Conservation (phyloP, 768 basidiomycete species). For the Porphyrellus cyaneotinctus region DNA sequence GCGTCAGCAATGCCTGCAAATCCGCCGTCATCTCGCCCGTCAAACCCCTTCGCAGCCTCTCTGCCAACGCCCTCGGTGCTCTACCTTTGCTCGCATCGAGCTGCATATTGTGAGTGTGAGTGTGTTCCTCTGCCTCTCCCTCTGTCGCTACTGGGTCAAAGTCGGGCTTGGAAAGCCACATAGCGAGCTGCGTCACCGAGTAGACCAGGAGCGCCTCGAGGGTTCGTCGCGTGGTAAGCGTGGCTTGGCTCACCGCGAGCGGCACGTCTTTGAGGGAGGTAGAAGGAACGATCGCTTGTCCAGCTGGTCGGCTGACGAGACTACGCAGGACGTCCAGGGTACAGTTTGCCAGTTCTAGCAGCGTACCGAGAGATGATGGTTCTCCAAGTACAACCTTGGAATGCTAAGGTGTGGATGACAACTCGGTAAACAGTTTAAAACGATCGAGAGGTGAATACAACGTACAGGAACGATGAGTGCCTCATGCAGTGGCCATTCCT, state of each 20-base stretch:
- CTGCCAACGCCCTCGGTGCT: constrained; percentile 50
- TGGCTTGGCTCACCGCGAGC: constrained; percentile 52
- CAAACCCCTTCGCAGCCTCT: constrained; percentile 69
- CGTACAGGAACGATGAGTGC: constrained; percentile 72
- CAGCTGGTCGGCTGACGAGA: constrained; percentile 57
- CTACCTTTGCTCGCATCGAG: constrained; percentile 35
- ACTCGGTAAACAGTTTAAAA: neutral
- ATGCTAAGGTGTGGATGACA: constrained; percentile 45
- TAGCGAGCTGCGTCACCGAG: constrained; percentile 69
- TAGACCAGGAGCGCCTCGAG: constrained; percentile 70
- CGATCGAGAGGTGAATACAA: constrained; percentile 6
- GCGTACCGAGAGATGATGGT: constrained; percentile 78
- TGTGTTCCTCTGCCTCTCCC: constrained; percentile 45
- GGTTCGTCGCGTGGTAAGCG: constrained; percentile 52
- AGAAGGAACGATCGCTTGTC: constrained; percentile 45
- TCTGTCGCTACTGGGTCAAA: constrained; percentile 44
- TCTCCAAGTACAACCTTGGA: constrained; percentile 82
- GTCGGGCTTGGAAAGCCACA: constrained; percentile 75
- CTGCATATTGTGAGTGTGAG: constrained; percentile 8
- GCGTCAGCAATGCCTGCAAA: constrained; percentile 60
- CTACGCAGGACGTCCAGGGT: constrained; percentile 70
- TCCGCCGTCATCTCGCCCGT: constrained; percentile 77
- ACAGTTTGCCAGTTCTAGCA: constrained; percentile 80
- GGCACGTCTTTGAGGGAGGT: constrained; percentile 31
- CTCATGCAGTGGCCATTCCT: constrained; percentile 69